phyloP scores from a whole-genome alignment of 257 asterid species.

The Coffea eugenioides region DNA sequence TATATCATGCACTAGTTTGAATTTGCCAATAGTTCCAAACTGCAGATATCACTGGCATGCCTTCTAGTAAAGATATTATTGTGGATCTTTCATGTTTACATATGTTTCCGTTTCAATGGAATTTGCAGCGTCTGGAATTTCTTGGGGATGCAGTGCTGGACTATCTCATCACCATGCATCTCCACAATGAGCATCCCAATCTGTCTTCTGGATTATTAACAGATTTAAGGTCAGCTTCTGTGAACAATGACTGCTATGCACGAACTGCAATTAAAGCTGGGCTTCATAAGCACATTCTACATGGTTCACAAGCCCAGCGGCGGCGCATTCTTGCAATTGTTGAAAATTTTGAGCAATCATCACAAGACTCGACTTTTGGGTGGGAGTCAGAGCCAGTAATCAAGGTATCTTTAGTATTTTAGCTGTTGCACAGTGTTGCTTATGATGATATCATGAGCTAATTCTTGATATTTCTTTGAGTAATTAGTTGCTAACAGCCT shows the following conservation, averaged over 20 bases:
- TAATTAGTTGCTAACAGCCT: not conserved
- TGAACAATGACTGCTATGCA: conserved; percentile 78
- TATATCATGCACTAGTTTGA: too few species aligned
- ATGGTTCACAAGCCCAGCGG: conserved; percentile 61
- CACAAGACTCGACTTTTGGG: conserved; percentile 49
- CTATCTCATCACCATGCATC: conserved; percentile 56
- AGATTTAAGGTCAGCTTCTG: conserved; percentile 81
- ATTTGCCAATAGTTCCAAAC: too few species aligned
- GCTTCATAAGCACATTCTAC: conserved; percentile 63
- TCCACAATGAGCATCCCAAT: conserved; percentile 49
- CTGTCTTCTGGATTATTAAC: conserved; percentile 72
- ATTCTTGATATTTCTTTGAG: not conserved
- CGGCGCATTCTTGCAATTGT: conserved; percentile 41
- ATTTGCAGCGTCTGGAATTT: conserved; percentile 66
- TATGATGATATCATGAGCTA: not conserved
- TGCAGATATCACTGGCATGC: not conserved
- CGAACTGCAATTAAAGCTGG: conserved; percentile 57
- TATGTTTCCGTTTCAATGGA: too few species aligned
- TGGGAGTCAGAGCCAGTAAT: conserved; percentile 59
- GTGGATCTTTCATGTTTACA: too few species aligned
- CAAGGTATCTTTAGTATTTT: conserved; percentile 44
- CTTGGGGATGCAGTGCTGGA: conserved; percentile 91
- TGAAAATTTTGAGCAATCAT: conserved; percentile 18
- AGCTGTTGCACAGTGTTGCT: not conserved
- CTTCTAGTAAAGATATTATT: not conserved